phyloP scores from a whole-genome alignment of 768 basidiomycete species.

The Austroboletus eburneus region DNA sequence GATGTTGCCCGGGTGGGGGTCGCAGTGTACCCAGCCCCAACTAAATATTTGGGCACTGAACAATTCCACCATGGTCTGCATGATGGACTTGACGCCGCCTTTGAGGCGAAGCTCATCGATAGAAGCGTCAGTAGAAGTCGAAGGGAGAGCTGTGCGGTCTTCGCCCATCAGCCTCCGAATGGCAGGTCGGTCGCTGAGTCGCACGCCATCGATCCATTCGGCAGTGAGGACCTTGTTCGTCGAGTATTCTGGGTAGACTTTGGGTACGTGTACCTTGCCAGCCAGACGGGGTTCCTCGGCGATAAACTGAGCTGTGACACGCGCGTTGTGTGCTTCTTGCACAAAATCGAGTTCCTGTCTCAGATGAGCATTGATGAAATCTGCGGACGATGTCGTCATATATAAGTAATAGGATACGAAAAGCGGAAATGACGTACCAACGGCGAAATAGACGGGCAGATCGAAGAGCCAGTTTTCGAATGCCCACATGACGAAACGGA shows the following conservation, averaged over 20 bases:
- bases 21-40: conserved; percentile 89
- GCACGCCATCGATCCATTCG: conserved; percentile 81
- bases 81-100: conserved; percentile 61
- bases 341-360: conserved; percentile 80
- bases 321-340: conserved; percentile 75
- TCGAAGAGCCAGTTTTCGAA: conserved; percentile 81
- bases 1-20: conserved; percentile 76
- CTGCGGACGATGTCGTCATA: conserved; percentile 29
- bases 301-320: conserved; percentile 63
- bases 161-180: conserved; percentile 60
- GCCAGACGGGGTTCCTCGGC: conserved; percentile 65
- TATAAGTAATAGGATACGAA: background rate
- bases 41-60: conserved; percentile 89
- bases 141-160: no score
- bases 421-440: conserved; percentile 43
- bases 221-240: conserved; percentile 79
- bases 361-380: conserved; percentile 78
- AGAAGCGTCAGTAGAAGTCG: no score
- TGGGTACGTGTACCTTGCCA: conserved; percentile 74
- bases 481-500: conserved; percentile 71
- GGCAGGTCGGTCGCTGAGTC: conserved; percentile 59
- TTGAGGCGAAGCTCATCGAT: conserved; percentile 35
- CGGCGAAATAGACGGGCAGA: conserved; percentile 76
- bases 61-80: conserved; percentile 84
- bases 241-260: conserved; percentile 64